Percentiles rank a stretch among this genome's conserved stretches.
Evolutionary conservation across 352 stramenopile genomes (phyloP).

Genomic region (Globisporangium cystogenes): DNA sequence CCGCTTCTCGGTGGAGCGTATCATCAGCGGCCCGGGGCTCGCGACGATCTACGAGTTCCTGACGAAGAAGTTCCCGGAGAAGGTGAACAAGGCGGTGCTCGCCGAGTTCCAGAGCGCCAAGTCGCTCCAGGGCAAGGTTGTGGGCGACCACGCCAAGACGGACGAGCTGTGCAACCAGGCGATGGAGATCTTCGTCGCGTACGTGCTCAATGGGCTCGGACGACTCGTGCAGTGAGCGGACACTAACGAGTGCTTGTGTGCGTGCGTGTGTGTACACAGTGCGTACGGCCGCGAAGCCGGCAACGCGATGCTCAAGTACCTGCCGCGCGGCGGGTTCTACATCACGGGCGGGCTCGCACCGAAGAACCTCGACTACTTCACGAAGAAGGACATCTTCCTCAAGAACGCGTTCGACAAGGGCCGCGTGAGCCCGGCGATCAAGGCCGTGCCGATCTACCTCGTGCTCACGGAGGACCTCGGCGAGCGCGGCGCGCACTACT

Average conservation of each 20-base stretch:
- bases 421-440: conserved; percentile 73
- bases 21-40: conserved; percentile 94
- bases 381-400: conserved; percentile 72
- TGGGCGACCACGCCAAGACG: conserved; percentile 85
- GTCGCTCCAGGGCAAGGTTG: conserved; percentile 73
- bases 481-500: conserved; percentile 87
- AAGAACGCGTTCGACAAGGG: conserved; percentile 87
- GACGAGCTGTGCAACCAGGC: conserved; percentile 82
- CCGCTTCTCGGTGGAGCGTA: conserved; percentile 94
- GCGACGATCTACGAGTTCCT: conserved; percentile 97
- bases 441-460: conserved; percentile 80
- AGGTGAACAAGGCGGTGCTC: conserved; percentile 79
- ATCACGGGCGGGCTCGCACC: conserved; percentile 95
- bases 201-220: too few species aligned
- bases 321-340: conserved; percentile 96
- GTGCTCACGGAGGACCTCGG: conserved; percentile 90
- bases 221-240: too few species aligned
- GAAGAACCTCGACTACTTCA: conserved; percentile 96
- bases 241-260: not conserved
- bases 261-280: conserved; percentile 23
- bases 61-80: conserved; percentile 85
- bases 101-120: conserved; percentile 51
- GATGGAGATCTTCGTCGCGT: conserved; percentile 94
- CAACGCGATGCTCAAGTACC: conserved; percentile 92
- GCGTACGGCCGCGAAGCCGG: conserved; percentile 95